Base-by-base conservation (phyloP, 1,284 basidiomycete species). In the Abortiporus biennis region DNA sequence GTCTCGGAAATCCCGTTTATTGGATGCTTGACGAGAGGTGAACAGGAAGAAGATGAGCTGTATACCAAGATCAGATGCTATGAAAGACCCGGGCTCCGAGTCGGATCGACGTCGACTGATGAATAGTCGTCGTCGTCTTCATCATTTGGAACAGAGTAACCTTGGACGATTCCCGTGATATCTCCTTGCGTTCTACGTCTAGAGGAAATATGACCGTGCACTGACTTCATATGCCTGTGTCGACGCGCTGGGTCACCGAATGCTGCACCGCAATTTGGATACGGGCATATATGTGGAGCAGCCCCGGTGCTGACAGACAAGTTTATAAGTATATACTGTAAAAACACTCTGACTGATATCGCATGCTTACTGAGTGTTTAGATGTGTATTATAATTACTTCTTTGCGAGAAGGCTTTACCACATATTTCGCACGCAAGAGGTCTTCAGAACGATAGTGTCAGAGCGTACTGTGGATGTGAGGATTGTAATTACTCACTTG, bases 191-290 rank as follows among this genome's bases (percentile, higher is more conserved):
- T 69, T 54, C 68, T 67, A 44, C 65, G 64, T 50, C 69, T 60
- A 44, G 66, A 67, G 17, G 75, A 72, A 32, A 67, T 48, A 45
- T 80, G 76, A 16, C 65, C 64, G 47, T 83, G 79, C 16, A 53
- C 64, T n/a, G 68, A 63, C 19, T 71, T 65, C 62, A 75, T 74
- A 56, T 82, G 79, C 34, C 76, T 66, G 48, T 79, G 76, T 34
- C 75, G 66, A 39, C 80, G 65, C 6, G 80, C 77, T 3, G 78
- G 79, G 50, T 84, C 80, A 42, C 72, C 78, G 64, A 79, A 84
- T 6, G 59, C 57, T 50, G 67, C 64, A 21, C 62, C 66, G 47
- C 80, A 83, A 23, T n/a, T n/a, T n/a, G n/a, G n/a, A 52, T 69
- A 79, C 11, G 62, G 64, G 52, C 80, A 83, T 40, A 65, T 59